These are phyloP conservation scores for Didymella keratinophila DNA, from an alignment of 2,329 filamentous ascomycete genomes.

Conservation along the genomic window DNA sequence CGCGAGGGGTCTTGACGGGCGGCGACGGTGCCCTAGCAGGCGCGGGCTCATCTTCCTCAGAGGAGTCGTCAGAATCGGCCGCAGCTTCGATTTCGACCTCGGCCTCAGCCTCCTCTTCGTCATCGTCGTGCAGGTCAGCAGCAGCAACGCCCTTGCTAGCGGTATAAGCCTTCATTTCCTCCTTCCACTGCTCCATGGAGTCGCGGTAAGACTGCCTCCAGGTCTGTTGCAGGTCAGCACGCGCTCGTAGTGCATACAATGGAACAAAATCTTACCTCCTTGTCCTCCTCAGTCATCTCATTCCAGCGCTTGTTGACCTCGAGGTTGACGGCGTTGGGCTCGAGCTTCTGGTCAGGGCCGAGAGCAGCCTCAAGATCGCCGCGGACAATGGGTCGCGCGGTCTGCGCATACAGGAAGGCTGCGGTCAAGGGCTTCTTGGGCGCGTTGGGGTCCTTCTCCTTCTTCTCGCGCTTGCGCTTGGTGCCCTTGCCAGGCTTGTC, in stretches of 20 bases:
- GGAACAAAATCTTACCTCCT: constrained; percentile 60
- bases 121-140: constrained; percentile 55
- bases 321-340: constrained; percentile 85
- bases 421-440: constrained; percentile 93
- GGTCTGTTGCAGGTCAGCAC: constrained; percentile 29
- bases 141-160: constrained; percentile 52
- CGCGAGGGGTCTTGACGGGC: constrained; percentile 44
- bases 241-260: neutral
- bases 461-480: constrained; percentile 88
- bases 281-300: constrained; percentile 76
- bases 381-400: constrained; percentile 82
- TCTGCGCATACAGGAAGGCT: constrained; percentile 94
- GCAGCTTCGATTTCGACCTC: constrained; percentile 46
- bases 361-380: constrained; percentile 61
- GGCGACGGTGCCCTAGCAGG: constrained; percentile 48
- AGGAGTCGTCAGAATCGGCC: constrained; percentile 54
- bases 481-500: constrained; percentile 41
- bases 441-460: constrained; percentile 79
- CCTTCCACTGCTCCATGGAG: constrained; percentile 63
- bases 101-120: constrained; percentile 45
- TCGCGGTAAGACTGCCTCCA: constrained; percentile 61
- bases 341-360: constrained; percentile 71
- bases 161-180: constrained; percentile 65
- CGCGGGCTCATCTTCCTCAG: constrained; percentile 44
- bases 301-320: constrained; percentile 89